Evolutionary conservation across 2,329 filamentous ascomycete genomes (phyloP).

Genomic region (Verruconis gallopava): DNA sequence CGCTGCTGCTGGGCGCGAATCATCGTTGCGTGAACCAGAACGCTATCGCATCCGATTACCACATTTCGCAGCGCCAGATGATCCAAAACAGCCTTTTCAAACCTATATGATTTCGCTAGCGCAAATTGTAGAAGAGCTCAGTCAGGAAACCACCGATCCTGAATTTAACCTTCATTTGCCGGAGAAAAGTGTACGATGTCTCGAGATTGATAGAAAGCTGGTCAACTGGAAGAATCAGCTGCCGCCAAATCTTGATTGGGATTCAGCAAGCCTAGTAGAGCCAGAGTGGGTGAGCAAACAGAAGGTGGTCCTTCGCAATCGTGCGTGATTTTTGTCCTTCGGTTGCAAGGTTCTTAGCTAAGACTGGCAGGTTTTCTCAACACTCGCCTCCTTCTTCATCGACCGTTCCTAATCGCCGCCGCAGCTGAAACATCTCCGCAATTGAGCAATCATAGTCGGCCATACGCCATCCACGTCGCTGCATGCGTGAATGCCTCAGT

Average conservation of each 20-base stretch:
- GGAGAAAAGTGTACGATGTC: constrained; percentile 14
- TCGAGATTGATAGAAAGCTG: constrained; percentile 11
- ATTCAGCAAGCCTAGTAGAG: constrained; percentile 12
- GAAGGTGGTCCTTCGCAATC: constrained; percentile 19
- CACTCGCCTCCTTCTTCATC: constrained; percentile 20
- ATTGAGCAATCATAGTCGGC: too few species aligned
- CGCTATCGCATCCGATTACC: constrained; percentile 16
- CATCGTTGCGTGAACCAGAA: constrained; percentile 18
- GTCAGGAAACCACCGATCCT: constrained; percentile 14
- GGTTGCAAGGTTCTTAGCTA: not conserved
- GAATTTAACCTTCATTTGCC: constrained; percentile 19
- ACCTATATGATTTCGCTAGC: constrained; percentile 7
- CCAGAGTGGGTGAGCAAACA: constrained; percentile 21
- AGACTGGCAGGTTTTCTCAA: constrained; percentile 16
- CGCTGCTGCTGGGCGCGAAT: constrained; percentile 19
- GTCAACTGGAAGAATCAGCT: constrained; percentile 11
- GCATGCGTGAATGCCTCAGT: constrained; percentile 18
- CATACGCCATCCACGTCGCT: constrained; percentile 15
- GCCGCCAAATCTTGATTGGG: constrained; percentile 9
- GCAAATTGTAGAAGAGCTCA: constrained; percentile 6
- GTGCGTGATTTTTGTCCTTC: constrained; percentile 3
- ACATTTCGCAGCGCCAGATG: constrained; percentile 7
- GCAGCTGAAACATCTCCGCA: constrained; percentile 8
- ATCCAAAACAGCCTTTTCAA: constrained; percentile 6
- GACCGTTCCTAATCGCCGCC: constrained; percentile 18